Evolutionary conservation across 148 eudicot genomes (phyloP), one percentile per base, ranked within the genome.

Genomic region (Rhododendron molle): DNA sequence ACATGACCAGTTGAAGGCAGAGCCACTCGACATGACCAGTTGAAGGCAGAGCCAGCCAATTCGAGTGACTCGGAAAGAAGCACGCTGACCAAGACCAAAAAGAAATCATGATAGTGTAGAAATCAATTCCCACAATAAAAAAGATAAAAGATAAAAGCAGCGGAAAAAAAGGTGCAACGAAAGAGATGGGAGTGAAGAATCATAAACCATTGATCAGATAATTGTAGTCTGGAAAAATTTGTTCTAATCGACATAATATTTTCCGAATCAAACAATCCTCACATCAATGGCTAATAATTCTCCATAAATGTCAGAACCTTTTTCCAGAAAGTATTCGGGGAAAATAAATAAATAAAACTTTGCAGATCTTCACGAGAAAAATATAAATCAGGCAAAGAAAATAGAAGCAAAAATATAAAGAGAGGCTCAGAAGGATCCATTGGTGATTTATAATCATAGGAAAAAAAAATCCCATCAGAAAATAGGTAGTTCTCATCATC

Each of bases 381-480:
- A 32, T n/a, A 30, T 58, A 0, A 85, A 34, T 47, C 7, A 44
- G 46, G 5, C 7, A 0, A 54, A 58, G 26, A 58, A 58, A 20
- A 58, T 20, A 58, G 65, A 58, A 58, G 26, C n/a, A 21, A 58
- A 5, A 58, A 21, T 21, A 21, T 20, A 58, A 38, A 76, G 71
- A 74, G 82, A 81, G 85, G 92, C 92, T 90, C 92, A 90, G 90
- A 90, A 90, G 92, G 92, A 90, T 90, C 92, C 92, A 90, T 90
- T 90, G 92, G 92, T 90, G 21, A 67, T 80, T 85, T 85, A 86
- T 87, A 90, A 89, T 89, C 90, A 87, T 46, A 40, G 80, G 76
- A 36, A 54, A 90, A 65, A 56, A 36, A 47, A 28, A 77, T 52
- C 72, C 91, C 43, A 44, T 91, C 92, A 91, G 74, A 85, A 91